A percentile compares a stretch with the other conserved stretches of the same genome.
Evolutionary conservation across 2,329 filamentous ascomycete genomes (phyloP).

Genomic region (Waltergamsia citrina): DNA sequence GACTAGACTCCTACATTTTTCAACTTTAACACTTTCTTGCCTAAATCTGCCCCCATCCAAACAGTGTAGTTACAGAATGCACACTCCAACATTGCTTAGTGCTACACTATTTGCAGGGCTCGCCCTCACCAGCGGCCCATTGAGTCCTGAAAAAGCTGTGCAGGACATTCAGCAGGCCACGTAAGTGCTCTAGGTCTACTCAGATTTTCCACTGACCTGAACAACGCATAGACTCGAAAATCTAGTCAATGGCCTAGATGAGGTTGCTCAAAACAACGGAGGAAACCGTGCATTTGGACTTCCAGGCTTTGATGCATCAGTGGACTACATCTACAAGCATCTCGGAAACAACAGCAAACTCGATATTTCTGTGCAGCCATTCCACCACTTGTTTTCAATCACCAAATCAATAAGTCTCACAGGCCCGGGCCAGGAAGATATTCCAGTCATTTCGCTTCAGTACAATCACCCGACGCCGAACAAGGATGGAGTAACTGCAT

Average conservation of each 20-base stretch:
- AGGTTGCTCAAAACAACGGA: conserved; percentile 26
- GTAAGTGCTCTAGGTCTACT: too few species aligned
- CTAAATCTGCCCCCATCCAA: too few species aligned
- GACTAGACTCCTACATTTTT: too few species aligned
- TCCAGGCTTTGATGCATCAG: conserved; percentile 36
- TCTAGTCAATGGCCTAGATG: not conserved
- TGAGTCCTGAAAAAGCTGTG: too few species aligned
- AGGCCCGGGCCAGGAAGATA: conserved; percentile 31
- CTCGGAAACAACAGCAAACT: conserved; percentile 20
- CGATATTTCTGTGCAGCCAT: conserved; percentile 32
- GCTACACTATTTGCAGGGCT: too few species aligned
- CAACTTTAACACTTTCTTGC: too few species aligned
- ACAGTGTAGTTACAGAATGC: too few species aligned
- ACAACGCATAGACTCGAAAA: too few species aligned
- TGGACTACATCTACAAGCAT: conserved; percentile 25
- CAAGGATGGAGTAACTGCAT: conserved; percentile 20
- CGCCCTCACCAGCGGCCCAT: too few species aligned
- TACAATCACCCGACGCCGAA: conserved; percentile 35
- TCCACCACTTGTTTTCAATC: conserved; percentile 33
- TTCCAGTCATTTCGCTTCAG: conserved; percentile 30
- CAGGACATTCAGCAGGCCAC: too few species aligned
- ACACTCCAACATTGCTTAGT: too few species aligned
- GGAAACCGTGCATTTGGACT: conserved; percentile 44
- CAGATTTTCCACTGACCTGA: too few species aligned
- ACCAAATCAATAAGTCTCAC: conserved; percentile 29